Conservation (phyloP, 2,329 filamentous ascomycete genomes). For the Xylaria multiplex region DNA sequence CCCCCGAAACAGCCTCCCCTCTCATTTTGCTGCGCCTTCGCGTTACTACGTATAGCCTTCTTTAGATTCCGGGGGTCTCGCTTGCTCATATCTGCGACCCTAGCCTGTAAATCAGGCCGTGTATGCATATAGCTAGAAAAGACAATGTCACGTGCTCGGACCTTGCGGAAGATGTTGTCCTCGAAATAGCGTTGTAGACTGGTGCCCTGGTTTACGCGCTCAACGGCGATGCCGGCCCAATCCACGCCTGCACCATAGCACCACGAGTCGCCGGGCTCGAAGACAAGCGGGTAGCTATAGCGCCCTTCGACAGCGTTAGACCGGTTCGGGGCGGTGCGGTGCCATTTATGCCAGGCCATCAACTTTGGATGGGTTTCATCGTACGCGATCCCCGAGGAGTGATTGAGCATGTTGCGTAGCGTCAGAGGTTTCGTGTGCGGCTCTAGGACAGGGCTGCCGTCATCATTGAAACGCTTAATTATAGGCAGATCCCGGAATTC, state of each 20-base stretch:
- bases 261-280: constrained; percentile 57
- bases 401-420: constrained; percentile 36
- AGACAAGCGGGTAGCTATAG: constrained; percentile 53
- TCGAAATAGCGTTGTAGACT: constrained; percentile 37
- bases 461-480: constrained; percentile 31
- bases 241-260: constrained; percentile 56
- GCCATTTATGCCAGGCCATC: constrained; percentile 41
- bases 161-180: constrained; percentile 35
- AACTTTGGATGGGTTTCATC: constrained; percentile 46
- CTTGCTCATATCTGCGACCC: constrained; percentile 40
- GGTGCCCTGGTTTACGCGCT: constrained; percentile 34
- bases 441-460: constrained; percentile 36
- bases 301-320: constrained; percentile 42
- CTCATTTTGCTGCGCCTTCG: constrained; percentile 35
- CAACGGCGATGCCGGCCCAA: constrained; percentile 51
- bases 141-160: constrained; percentile 35
- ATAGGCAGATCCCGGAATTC: constrained; percentile 49
- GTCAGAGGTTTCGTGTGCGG: constrained; percentile 32
- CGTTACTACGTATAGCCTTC: constrained; percentile 33
- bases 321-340: constrained; percentile 43
- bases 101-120: constrained; percentile 33
- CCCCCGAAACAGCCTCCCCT: constrained; percentile 39
- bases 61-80: constrained; percentile 34
- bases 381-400: constrained; percentile 47
- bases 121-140: constrained; percentile 36